Conservation (phyloP, 1,284 basidiomycete genomes). For the Sphaerobolus stellatus region DNA sequence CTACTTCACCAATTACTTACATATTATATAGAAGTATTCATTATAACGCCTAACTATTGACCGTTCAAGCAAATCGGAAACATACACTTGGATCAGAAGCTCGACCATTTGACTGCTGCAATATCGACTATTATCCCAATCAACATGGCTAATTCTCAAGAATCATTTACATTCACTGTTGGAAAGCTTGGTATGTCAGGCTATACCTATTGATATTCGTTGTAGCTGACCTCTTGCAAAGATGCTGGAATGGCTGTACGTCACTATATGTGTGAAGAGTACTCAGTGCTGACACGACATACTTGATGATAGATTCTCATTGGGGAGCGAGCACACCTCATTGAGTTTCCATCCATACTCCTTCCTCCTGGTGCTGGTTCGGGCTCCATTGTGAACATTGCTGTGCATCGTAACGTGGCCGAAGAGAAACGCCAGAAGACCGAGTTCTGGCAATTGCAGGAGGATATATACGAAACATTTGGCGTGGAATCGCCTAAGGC, state of each 20-base stretch:
- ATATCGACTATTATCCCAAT: neutral
- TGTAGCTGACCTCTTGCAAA: conserved; percentile 28
- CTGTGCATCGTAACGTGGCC: conserved; percentile 78
- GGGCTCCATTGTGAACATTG: conserved; percentile 96
- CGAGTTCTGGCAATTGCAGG: conserved; percentile 82
- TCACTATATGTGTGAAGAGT: conserved; percentile 6
- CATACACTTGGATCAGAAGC: neutral
- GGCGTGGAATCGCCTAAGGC: conserved; percentile 66
- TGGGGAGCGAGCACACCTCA: conserved; percentile 88
- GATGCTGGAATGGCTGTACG: conserved; percentile 83
- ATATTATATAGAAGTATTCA: neutral
- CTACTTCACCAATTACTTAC: neutral
- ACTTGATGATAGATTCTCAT: conserved; percentile 68
- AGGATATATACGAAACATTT: conserved; percentile 73
- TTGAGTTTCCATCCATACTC: conserved; percentile 93
- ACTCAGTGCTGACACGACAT: conserved; percentile 9
- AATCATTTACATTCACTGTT: conserved; percentile 67
- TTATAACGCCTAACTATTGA: neutral
- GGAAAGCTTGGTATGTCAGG: conserved; percentile 62
- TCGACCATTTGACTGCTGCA: neutral
- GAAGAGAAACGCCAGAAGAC: conserved; percentile 81
- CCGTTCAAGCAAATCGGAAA: neutral
- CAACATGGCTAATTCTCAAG: conserved; percentile 39
- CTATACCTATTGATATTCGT: neutral
- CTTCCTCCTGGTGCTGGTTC: conserved; percentile 86